Evolutionary conservation across 768 basidiomycete genomes (phyloP).

Genomic region (Boletus sp.): DNA sequence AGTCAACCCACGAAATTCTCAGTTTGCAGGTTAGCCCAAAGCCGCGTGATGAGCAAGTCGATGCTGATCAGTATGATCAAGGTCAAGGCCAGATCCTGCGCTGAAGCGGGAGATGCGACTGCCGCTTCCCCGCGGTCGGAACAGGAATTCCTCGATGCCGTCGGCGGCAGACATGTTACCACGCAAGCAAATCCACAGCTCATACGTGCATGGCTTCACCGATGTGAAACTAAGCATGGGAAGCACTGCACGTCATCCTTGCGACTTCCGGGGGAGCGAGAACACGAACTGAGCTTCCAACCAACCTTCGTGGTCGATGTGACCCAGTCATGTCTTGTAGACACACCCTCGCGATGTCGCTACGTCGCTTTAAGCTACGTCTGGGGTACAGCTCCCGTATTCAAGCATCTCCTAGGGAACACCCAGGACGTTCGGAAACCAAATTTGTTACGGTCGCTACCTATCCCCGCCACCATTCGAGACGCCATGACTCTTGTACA

Average conservation of each 20-base stretch:
- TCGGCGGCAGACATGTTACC: constrained; percentile 11
- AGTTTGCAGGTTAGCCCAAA: constrained; percentile 2
- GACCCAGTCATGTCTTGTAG: constrained; percentile 14
- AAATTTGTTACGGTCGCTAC: neutral
- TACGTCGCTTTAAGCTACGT: constrained; percentile 25
- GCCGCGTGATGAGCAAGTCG: neutral
- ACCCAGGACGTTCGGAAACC: constrained; percentile 2
- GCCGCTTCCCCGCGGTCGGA: neutral
- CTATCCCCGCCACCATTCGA: constrained; percentile 20
- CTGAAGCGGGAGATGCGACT: neutral
- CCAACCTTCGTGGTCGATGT: constrained; percentile 18
- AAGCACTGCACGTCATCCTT: constrained; percentile 1
- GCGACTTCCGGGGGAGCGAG: neutral
- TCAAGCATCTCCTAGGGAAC: constrained; percentile 8
- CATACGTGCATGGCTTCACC: constrained; percentile 14
- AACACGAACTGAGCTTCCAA: neutral
- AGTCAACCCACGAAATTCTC: neutral
- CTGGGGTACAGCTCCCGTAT: constrained; percentile 13
- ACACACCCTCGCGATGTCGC: constrained; percentile 18
- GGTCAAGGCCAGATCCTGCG: constrained; percentile 1
- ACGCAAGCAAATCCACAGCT: constrained; percentile 4
- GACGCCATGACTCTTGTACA: constrained; percentile 22
- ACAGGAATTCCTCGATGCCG: neutral
- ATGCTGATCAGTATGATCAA: neutral
- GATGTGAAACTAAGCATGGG: constrained; percentile 11